Base-by-base conservation (phyloP, 2,329 filamentous ascomycete species). In the Herpotrichia juniperi region DNA sequence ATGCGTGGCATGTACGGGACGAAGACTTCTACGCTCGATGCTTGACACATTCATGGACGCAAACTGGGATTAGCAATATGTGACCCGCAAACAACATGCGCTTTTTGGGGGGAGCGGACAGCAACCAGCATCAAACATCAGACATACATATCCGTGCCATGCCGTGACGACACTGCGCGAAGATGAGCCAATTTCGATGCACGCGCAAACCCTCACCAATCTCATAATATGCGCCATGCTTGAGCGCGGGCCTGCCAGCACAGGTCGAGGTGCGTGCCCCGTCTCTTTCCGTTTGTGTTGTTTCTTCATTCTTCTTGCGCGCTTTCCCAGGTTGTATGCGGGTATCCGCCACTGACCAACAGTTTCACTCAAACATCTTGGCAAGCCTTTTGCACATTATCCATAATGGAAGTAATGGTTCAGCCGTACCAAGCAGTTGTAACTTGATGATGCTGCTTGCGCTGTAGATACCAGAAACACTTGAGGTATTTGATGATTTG, bases 231-330 rank as follows among this genome's bases (percentile, higher is more conserved):
- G 37, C 25, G 19, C 7, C 12, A 21, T 6, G 22, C 25, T 19
- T 25, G 37, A n/a, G 19, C 9, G 19, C 37, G 19, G 37, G 21
- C 17, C 6, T 14, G 34, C n/a, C 21, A 14, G 34, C 17, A 54
- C 56, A 53, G 30, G 44, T 50, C 40, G 56, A 69, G 67, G 66
- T 69, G 62, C 58, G 67, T 69, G 57, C 56, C 56, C 61, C 31
- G 26, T 40, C 17, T 48, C 42, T 40, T 61, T 54, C 60, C 44
- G 48, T 63, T 61, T 57, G 51, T 53, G 51, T 61, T 32, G 53
- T 55, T 63, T 59, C 50, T 49, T 54, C 31, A 53, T 56, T 53
- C 26, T 7, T 24, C 21, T 16, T 24, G 17, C 44, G 8, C 30
- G 8, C 32, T 14, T 47, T 39, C 19, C 44, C n/a, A 19, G 22